A percentile compares a stretch with the other conserved stretches of the same genome.
phyloP scores from a whole-genome alignment of 495 filamentous ascomycete genomes.

The Aspergillus asperescens region DNA sequence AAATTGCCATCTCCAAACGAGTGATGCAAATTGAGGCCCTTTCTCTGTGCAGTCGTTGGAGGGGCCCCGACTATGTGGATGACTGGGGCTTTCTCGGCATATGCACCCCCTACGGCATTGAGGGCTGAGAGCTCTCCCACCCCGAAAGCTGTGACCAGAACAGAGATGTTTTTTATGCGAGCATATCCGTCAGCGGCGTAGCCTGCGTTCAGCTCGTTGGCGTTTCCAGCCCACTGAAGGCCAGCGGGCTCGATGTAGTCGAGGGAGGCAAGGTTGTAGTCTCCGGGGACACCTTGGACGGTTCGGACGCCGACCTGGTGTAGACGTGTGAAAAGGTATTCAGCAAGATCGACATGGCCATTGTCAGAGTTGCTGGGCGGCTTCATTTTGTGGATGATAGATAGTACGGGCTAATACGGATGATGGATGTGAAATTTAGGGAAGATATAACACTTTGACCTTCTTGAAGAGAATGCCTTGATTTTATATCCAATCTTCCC shows the following conservation, averaged over 20 bases:
- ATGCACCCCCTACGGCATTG: slow-evolving; percentile 66
- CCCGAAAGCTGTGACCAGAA: slow-evolving; percentile 66
- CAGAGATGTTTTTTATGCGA: slow-evolving; percentile 49
- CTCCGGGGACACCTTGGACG: slow-evolving; percentile 33
- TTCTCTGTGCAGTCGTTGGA: too few relatives aligned
- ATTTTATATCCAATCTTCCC: too few relatives aligned
- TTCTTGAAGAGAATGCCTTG: too few relatives aligned
- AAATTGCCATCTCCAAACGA: background rate
- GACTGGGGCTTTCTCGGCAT: slow-evolving; percentile 65
- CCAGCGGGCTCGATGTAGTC: slow-evolving; percentile 57
- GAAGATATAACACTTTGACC: too few relatives aligned
- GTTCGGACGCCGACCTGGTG: background rate
- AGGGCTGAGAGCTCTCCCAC: slow-evolving; percentile 69
- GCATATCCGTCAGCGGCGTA: slow-evolving; percentile 79
- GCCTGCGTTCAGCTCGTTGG: slow-evolving; percentile 71
- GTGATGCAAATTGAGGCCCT: too few relatives aligned
- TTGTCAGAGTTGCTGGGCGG: too few relatives aligned
- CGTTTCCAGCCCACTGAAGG: slow-evolving; percentile 65
- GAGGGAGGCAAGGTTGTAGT: slow-evolving; percentile 62
- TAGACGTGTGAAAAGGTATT: background rate
- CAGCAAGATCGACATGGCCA: too few relatives aligned
- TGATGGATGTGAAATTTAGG: too few relatives aligned
- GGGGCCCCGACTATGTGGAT: slow-evolving; percentile 79
- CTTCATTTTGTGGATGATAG: too few relatives aligned
- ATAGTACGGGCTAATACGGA: too few relatives aligned